Conservation (phyloP, 306 rosid genomes). For the Prunus kanzakura region DNA sequence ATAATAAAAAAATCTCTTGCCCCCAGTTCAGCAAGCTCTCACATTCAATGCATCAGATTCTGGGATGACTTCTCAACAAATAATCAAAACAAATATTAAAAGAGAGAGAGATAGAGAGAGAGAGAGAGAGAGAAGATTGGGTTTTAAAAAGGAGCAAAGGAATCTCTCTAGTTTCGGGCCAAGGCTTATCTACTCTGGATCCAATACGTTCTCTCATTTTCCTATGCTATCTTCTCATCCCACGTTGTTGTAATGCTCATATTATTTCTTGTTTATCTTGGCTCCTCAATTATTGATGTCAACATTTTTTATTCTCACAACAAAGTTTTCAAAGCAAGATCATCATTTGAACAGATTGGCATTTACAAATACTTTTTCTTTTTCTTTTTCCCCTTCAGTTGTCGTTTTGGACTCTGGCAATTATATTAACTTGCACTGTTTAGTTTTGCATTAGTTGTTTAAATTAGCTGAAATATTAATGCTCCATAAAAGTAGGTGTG, state of each 20-base stretch:
- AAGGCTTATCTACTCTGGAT: constrained; percentile 54
- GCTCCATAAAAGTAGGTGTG: constrained; percentile 35
- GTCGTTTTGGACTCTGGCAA: neutral
- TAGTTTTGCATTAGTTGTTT: neutral
- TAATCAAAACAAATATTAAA: constrained; percentile 18
- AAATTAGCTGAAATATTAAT: neutral
- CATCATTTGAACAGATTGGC: neutral
- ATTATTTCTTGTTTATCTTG: neutral
- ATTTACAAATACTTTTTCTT: neutral
- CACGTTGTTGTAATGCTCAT: constrained; percentile 34
- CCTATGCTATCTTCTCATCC: constrained; percentile 46
- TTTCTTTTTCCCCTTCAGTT: neutral
- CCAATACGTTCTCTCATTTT: constrained; percentile 54
- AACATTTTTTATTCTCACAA: neutral
- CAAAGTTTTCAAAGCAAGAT: constrained; percentile 16
- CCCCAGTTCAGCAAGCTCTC: constrained; percentile 29
- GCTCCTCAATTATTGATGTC: constrained; percentile 9
- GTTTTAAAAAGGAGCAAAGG: constrained; percentile 24
- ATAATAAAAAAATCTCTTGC: neutral
- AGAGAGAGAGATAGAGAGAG: neutral
- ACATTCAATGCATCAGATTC: constrained; percentile 54
- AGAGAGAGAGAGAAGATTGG: neutral
- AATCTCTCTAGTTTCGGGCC: constrained; percentile 42
- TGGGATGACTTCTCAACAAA: constrained; percentile 39
- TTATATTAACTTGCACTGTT: neutral